These are phyloP conservation scores for Onygenales sp. DNA, from an alignment of 2,329 filamentous ascomycete species.

Conservation along the genomic window DNA sequence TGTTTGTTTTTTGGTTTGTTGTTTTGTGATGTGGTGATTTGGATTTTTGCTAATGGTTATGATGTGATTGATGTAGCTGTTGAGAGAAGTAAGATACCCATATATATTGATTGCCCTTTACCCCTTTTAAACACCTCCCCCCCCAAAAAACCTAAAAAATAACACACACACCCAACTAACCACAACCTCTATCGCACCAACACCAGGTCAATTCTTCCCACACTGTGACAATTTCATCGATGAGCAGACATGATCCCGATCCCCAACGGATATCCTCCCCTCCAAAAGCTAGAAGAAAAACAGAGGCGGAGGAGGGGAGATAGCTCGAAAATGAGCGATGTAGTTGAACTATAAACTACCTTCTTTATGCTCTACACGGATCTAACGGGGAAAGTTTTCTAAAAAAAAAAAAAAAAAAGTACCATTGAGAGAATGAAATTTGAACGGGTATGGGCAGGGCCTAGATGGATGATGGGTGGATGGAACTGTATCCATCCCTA, in stretches of 20 bases:
- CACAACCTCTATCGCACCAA: too few species aligned
- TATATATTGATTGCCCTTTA: not conserved
- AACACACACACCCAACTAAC: not conserved
- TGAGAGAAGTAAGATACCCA: not conserved
- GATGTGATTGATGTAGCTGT: not conserved
- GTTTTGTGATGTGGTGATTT: not conserved
- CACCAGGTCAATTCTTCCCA: not conserved
- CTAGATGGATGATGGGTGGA: not conserved
- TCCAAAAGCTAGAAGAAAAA: too few species aligned
- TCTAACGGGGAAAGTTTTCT: too few species aligned
- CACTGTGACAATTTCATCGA: not conserved
- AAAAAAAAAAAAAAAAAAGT: too few species aligned
- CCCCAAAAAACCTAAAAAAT: not conserved
- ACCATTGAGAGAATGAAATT: too few species aligned
- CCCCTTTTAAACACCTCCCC: not conserved
- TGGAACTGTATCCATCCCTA: not conserved
- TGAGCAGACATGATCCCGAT: not conserved
- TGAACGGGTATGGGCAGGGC: too few species aligned
- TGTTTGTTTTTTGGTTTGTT: not conserved
- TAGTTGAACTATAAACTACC: too few species aligned
- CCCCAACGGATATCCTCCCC: too few species aligned
- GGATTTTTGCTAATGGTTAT: too few species aligned
- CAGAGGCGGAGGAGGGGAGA: too few species aligned
- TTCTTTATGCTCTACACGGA: too few species aligned
- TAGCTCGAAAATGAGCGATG: too few species aligned